Evolutionary conservation across 176 grass and related monocot species (phyloP), one percentile per base, ranked within the genome.

Genomic region (Hyparrhenia diplandra): DNA sequence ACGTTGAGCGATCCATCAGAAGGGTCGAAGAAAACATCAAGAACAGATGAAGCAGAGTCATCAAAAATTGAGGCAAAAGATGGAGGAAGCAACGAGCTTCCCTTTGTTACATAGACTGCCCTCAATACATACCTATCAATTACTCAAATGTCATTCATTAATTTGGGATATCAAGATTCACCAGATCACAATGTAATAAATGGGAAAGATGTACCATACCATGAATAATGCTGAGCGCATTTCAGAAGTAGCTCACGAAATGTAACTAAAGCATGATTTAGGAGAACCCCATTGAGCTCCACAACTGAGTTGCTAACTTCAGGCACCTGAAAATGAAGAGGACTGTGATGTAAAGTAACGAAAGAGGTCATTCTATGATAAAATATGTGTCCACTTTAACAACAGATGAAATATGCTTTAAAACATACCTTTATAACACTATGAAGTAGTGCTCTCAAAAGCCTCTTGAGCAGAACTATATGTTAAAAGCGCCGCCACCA

Each of bases 11-110:
- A 92, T 25, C 90, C 90, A 82, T 92, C 90, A 82, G 93, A 96
- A 88, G 93, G 93, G 75, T 96, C 93, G 74, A 96, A 96, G 85
- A 96, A 96, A 75, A 96, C 90, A 92, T 96, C 93, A 85, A 92
- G 88, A 88, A 91, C 91, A 85, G 93, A 96, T 82, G 86, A 90
- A 68, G 93, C 93, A 29, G 90, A 87, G 35, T 96, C 93, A 54
- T 96, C 88, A 85, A 96, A 96, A 74, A 96, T 96, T 23, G 93
- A 96, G 65, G 88, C 93, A 83, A 96, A 92, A 80, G 90, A 89
- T 75, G 93, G 93, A 70, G 93, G 93, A 90, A 96, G 93, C 67
- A 92, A 87, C 20, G 77, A 80, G 83, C 90, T 96, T 76, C 90
- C 90, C 81, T 92, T 96, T 69, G 87, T 89, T 83, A 90, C 47